These are phyloP conservation scores for Onygenales sp. DNA, from an alignment of 2,329 filamentous ascomycete species.

Conservation along the genomic window DNA sequence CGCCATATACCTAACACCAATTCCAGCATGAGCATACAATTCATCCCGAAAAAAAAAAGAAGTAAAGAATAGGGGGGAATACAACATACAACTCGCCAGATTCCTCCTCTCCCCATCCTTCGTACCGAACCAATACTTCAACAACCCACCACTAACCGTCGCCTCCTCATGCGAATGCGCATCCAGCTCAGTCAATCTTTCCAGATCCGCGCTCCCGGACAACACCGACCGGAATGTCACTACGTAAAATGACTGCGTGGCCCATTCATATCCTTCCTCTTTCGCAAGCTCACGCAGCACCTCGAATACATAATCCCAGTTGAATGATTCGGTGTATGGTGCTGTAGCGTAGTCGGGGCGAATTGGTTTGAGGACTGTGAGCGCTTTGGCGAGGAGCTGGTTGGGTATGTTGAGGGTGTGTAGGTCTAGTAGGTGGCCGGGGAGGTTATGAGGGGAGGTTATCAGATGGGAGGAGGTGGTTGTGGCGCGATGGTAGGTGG, in stretches of 20 bases:
- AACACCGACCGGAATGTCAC: conserved; percentile 75
- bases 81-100: conserved; percentile 62
- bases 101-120: conserved; percentile 63
- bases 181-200: conserved; percentile 63
- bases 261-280: conserved; percentile 46
- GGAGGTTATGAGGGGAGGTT: conserved; percentile 66
- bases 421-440: conserved; percentile 64
- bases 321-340: conserved; percentile 64
- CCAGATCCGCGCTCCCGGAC: conserved; percentile 55
- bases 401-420: conserved; percentile 55
- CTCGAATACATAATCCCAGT: conserved; percentile 58
- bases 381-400: conserved; percentile 60
- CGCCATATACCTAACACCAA: conserved; percentile 56
- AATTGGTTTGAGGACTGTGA: conserved; percentile 54
- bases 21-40: conserved; percentile 3
- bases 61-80: conserved; percentile 8
- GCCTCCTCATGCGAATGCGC: conserved; percentile 73
- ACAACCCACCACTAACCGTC: conserved; percentile 64
- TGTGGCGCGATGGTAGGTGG: conserved; percentile 8
- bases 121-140: conserved; percentile 90
- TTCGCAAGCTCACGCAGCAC: conserved; percentile 46
- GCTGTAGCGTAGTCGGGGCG: conserved; percentile 67
- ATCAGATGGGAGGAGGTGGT: conserved; percentile 39
- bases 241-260: conserved; percentile 62
- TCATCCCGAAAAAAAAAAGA: background rate